Conservation (phyloP, 2,329 filamentous ascomycete genomes). For the Sordariomycetes sp. region DNA sequence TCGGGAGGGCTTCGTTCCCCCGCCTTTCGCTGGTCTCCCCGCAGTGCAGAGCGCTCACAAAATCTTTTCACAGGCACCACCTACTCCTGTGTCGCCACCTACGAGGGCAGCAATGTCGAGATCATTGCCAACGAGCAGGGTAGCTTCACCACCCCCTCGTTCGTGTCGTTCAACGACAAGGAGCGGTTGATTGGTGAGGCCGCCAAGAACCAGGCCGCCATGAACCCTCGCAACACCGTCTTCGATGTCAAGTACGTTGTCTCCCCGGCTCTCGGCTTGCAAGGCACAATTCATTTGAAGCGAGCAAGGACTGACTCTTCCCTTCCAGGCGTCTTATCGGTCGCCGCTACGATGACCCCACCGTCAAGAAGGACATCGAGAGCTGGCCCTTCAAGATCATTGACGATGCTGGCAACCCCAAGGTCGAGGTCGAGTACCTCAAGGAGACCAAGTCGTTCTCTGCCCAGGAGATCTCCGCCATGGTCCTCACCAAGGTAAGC, state of each 20-base stretch:
- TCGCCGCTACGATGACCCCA: conserved; percentile 86
- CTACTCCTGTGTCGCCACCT: conserved; percentile 99
- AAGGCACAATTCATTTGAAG: not conserved
- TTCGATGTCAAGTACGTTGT: conserved; percentile 93
- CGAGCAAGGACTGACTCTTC: not conserved
- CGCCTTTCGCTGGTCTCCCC: not conserved
- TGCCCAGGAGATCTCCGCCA: conserved; percentile 96
- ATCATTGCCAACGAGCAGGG: conserved; percentile 99
- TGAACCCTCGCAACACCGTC: conserved; percentile 97
- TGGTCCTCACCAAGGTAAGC: conserved; percentile 92
- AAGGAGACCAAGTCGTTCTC: conserved; percentile 93
- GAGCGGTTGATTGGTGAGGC: conserved; percentile 99
- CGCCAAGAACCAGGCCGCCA: conserved; percentile 99
- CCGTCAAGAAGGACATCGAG: conserved; percentile 97
- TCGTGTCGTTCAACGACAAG: conserved; percentile 97
- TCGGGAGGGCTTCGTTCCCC: not conserved
- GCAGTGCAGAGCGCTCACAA: conserved; percentile 1
- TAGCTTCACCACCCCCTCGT: conserved; percentile 96
- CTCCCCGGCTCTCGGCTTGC: not conserved
- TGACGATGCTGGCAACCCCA: conserved; percentile 77
- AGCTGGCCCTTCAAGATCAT: conserved; percentile 99
- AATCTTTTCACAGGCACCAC: conserved; percentile 63
- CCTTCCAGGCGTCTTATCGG: conserved; percentile 84
- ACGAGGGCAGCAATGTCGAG: conserved; percentile 98
- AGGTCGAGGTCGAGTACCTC: conserved; percentile 93